Percentiles rank a stretch among this genome's conserved stretches.
phyloP scores from a whole-genome alignment of 2,329 filamentous ascomycete species.

The Colletotrichum sp. region DNA sequence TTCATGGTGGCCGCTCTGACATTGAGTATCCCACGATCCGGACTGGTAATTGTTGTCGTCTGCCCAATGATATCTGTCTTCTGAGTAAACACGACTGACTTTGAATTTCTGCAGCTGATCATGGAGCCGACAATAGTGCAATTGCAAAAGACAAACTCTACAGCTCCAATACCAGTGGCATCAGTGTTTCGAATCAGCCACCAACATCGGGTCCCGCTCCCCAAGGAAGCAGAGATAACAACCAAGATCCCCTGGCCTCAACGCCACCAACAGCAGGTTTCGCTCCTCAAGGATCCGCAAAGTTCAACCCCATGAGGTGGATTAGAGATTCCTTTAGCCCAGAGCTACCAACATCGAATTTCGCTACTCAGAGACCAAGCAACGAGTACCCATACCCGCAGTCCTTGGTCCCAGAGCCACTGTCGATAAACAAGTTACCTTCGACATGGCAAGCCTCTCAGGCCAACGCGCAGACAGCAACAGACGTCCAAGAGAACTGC shows the following conservation, averaged over 20 bases:
- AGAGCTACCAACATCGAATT: neutral
- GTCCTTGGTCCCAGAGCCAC: neutral
- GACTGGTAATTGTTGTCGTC: neutral
- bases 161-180: neutral
- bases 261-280: neutral
- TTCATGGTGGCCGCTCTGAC: neutral
- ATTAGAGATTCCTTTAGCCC: neutral
- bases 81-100: neutral
- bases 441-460: neutral
- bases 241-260: neutral
- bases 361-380: neutral
- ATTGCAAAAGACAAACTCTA: neutral
- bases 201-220: neutral
- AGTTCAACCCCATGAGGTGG: neutral
- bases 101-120: neutral
- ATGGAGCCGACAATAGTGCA: neutral
- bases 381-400: neutral
- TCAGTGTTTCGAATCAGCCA: neutral
- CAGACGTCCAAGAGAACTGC: neutral
- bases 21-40: neutral
- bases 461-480: neutral
- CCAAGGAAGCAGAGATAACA: neutral
- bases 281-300: neutral
- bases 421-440: neutral
- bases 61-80: neutral